Evolutionary conservation across 75 land plant species (phyloP), one percentile per base, ranked within the genome.

Genomic region (Sequoiadendron giganteum): DNA sequence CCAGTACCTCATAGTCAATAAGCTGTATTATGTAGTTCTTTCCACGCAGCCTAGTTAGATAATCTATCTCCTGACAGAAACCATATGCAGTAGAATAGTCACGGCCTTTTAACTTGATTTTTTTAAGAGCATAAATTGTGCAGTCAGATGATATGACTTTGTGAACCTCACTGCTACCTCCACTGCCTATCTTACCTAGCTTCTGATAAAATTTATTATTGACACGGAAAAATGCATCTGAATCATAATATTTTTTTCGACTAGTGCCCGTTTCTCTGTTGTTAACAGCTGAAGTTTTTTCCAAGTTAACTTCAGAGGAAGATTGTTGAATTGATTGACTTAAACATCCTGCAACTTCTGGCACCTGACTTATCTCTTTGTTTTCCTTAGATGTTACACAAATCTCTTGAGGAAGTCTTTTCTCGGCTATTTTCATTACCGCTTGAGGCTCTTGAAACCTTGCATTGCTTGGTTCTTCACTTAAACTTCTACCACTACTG

Each of bases 141-240:
- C 97, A 95, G 77, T 98, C 95, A 10, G 94, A 85, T 77, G 96
- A 92, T 61, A 98, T 95, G 19, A 98, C 99, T 92, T 98, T 98
- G 91, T 93, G 93, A 40, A 98, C 99, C 85, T 98, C 97, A 92
- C 99, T 98, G 87, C 99, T 98, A 84, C 99, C 99, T 86, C 99
- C 99, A 85, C 95, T 97, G n/a, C 99, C 99, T 88, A 98, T 98
- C 90, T 97, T 98, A 4, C 99, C 97, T 79, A 98, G 94, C 88
- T 94, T 95, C 83, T 98, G 99, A 89, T 98, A 98, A 75, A 93
- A 90, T 84, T 91, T 97, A 15, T 93, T 93, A 92, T 98, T 98
- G 28, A 98, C 99, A 86, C 94, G 93, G 30, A 95, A 93, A 87
- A 97, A 97, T 79, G 89, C 85, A 85, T 95, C 93, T 43, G 93